Conservation (phyloP, 2,329 filamentous ascomycete genomes). For the Xylaria polymorpha region DNA sequence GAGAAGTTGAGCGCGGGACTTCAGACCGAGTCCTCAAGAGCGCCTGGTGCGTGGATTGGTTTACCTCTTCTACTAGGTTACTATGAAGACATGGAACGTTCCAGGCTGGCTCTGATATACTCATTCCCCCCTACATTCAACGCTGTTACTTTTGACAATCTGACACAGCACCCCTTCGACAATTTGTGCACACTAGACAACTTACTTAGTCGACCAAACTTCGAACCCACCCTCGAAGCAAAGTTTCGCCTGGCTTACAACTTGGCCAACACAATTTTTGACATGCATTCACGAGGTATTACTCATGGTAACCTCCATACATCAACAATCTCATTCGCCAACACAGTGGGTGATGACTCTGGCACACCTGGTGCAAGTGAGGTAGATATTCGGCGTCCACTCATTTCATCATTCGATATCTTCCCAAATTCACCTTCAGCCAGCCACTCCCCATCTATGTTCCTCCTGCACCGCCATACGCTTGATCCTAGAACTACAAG, state of each 20-base stretch:
- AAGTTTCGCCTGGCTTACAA: slow-evolving; percentile 81
- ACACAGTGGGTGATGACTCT: slow-evolving; percentile 56
- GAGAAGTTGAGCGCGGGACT: slow-evolving; percentile 71
- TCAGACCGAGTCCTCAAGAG: slow-evolving; percentile 64
- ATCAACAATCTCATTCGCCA: slow-evolving; percentile 74
- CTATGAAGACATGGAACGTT: slow-evolving; percentile 77
- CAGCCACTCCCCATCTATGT: slow-evolving; percentile 46
- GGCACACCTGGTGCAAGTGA: slow-evolving; percentile 56
- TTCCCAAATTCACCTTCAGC: slow-evolving; percentile 66
- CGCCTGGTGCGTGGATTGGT: slow-evolving; percentile 69
- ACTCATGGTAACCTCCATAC: slow-evolving; percentile 77
- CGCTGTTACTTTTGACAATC: slow-evolving; percentile 64
- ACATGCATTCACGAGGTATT: slow-evolving; percentile 76
- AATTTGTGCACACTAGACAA: slow-evolving; percentile 66
- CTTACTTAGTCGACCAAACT: slow-evolving; percentile 62
- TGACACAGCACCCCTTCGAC: slow-evolving; percentile 62
- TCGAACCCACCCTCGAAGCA: slow-evolving; percentile 76
- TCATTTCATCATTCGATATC: slow-evolving; percentile 79
- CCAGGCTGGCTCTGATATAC: slow-evolving; percentile 79
- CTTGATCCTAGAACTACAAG: slow-evolving; percentile 66
- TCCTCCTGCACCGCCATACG: slow-evolving; percentile 72
- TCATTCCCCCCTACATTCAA: slow-evolving; percentile 75
- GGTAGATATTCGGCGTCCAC: slow-evolving; percentile 73
- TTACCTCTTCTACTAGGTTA: slow-evolving; percentile 73
- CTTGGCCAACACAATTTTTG: slow-evolving; percentile 77